phyloP scores from a whole-genome alignment of 2,329 filamentous ascomycete species.

The Calonectria hawksworthii region DNA sequence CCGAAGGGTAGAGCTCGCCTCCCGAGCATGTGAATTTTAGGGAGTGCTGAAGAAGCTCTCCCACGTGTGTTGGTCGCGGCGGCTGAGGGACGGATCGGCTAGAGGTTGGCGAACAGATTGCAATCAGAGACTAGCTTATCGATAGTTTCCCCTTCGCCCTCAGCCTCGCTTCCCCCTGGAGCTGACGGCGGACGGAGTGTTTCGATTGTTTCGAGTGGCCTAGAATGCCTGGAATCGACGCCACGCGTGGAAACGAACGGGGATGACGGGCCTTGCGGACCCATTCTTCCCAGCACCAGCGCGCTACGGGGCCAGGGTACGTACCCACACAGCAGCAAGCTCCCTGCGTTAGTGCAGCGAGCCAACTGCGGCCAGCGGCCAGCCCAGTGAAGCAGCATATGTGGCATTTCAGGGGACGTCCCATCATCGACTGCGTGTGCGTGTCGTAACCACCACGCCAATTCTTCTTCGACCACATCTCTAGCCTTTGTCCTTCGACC shows the following conservation, averaged over 20 bases:
- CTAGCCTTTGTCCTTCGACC: constrained; percentile 38
- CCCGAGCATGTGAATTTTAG: constrained; percentile 3
- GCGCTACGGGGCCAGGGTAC: constrained; percentile 2
- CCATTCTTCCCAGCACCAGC: constrained; percentile 11
- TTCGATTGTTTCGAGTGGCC: constrained; percentile 40
- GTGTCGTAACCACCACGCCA: constrained; percentile 35
- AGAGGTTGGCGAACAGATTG: not conserved
- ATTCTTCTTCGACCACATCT: constrained; percentile 37
- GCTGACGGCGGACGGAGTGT: constrained; percentile 34
- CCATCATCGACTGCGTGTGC: constrained; percentile 25
- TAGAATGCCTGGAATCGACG: constrained; percentile 37
- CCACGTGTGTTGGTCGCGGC: not conserved
- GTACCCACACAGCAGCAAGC: constrained; percentile 9
- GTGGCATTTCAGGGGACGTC: constrained; percentile 50
- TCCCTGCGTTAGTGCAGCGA: constrained; percentile 1
- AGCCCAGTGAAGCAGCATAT: constrained; percentile 47
- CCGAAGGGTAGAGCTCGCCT: not conserved
- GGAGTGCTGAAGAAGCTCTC: not conserved
- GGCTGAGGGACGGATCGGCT: not conserved
- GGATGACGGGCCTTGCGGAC: not conserved
- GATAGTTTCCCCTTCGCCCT: not conserved
- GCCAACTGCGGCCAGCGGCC: constrained; percentile 1
- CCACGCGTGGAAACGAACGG: constrained; percentile 31
- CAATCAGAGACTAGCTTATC: not conserved
- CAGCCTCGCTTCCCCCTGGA: constrained; percentile 33